phyloP scores from a whole-genome alignment of 129 eudicot genomes.

The Flaveria sonorensis region DNA sequence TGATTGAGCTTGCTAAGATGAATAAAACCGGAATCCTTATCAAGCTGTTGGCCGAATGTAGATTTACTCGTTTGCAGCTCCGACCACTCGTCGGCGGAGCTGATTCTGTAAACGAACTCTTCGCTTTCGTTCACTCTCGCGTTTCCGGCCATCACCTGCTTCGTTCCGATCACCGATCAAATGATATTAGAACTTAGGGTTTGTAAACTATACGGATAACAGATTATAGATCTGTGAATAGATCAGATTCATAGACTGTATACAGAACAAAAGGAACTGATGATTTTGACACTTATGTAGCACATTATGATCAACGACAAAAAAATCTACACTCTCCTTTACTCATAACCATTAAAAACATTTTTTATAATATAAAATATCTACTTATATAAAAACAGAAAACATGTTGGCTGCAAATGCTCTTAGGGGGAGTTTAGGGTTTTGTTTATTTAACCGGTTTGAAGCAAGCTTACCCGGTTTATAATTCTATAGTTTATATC shows the following conservation, averaged over 20 bases:
- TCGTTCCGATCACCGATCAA: neutral
- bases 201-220: slow-evolving; percentile 6
- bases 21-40: slow-evolving; percentile 56
- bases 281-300: too few species aligned
- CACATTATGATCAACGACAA: too few species aligned
- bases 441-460: too few species aligned
- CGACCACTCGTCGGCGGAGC: slow-evolving; percentile 76
- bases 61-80: slow-evolving; percentile 47
- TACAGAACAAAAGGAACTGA: neutral
- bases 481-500: too few species aligned
- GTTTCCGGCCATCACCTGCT: slow-evolving; percentile 34
- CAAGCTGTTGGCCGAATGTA: slow-evolving; percentile 58
- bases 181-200: neutral
- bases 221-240: neutral
- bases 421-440: too few species aligned
- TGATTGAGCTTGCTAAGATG: slow-evolving; percentile 76
- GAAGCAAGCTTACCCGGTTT: too few species aligned
- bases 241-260: neutral
- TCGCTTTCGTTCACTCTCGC: slow-evolving; percentile 26
- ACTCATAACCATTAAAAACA: too few species aligned
- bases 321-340: too few species aligned
- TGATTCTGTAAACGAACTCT: slow-evolving; percentile 75
- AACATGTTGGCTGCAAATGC: too few species aligned
- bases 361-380: too few species aligned
- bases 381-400: too few species aligned